Base-by-base conservation (phyloP, 306 rosid species). In the Cucurbita moschata region DNA sequence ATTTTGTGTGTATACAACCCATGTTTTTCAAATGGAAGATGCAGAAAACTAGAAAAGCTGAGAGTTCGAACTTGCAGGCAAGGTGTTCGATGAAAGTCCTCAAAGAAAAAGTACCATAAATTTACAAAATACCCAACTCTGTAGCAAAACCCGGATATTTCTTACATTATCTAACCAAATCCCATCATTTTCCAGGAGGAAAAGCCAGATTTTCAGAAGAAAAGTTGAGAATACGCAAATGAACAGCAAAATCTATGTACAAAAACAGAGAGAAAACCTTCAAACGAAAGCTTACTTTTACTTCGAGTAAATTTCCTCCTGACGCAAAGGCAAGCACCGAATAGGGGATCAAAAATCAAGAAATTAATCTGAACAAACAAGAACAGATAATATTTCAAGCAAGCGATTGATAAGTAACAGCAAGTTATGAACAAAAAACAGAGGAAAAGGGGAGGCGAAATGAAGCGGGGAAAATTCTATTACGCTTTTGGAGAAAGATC, bases 1-100 rank as follows among this genome's bases (percentile, higher is more conserved):
- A 91, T 84, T 83, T 94, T 40, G 92, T 86, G 62, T 89, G 87
- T 59, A 94, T 90, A 78, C 99, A 91, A 44, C 99, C 99, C 99
- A 94, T 94, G 77, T 50, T 56, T 67, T 55, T 57, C 79, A 74
- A 62, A 38, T 10, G 52, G 37, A n/a, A 23, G 39, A 12, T 43
- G 39, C 16, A 42, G 13, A 21, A 44, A 12, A 21, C 7, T 13
- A n/a, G 8, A 47, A 21, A 13, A 44, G 12, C 12, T 46, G 11
- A 1, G 51, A 46, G 73, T 46, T 46, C 42, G 4, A 21, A 68
- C 12, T 46, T 30, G 8, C 6, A 56, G 0, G 35, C 73, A 68
- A 68, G 73, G 73, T 47, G 73, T 68, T 68, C 13, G 73, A 68
- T 13, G 52, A 47, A 67, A 46, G 35, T 67, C 56, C 56, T 67